Percentiles rank a stretch among this genome's conserved stretches.
phyloP scores from a whole-genome alignment of 1,284 basidiomycete species.

The Cryptococcus sp. region DNA sequence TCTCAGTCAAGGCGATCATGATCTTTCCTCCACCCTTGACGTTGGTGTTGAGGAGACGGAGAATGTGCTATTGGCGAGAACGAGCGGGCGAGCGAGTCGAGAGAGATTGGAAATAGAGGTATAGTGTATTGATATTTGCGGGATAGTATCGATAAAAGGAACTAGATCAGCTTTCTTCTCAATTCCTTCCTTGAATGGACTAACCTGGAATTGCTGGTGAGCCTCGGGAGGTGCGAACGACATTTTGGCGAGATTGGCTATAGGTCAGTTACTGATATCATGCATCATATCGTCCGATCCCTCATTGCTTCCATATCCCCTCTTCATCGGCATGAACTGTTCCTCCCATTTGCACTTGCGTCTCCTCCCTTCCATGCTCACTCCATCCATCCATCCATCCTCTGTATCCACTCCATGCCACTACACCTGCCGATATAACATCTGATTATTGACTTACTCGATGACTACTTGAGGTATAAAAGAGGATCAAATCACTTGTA shows the following conservation, averaged over 20 bases:
- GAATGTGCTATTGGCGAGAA: conserved; percentile 67
- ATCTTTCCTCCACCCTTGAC: conserved; percentile 94
- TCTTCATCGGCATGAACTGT: not conserved
- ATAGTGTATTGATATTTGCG: not conserved
- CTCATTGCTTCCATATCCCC: not conserved
- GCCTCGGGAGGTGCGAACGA: conserved; percentile 90
- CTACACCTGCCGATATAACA: not conserved
- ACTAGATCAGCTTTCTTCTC: not conserved
- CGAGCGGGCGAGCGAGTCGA: conserved; percentile 2
- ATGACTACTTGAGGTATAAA: conserved; percentile 11
- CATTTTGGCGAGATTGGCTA: conserved; percentile 52
- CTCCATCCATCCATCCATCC: not conserved
- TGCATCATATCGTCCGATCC: not conserved
- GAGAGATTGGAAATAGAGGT: not conserved
- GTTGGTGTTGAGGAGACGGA: conserved; percentile 99
- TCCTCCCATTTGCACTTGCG: not conserved
- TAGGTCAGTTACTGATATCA: not conserved
- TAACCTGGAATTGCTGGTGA: conserved; percentile 87
- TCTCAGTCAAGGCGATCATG: conserved; percentile 95
- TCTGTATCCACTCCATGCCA: not conserved
- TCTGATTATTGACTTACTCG: conserved; percentile 9
- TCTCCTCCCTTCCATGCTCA: not conserved
- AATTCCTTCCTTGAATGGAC: conserved; percentile 18
- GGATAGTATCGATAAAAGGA: not conserved
- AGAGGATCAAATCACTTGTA: too few species aligned